A percentile compares a stretch with the other conserved stretches of the same genome.
Evolutionary conservation across 257 asterid species (phyloP).

Genomic region (Przewalskia tangutica): DNA sequence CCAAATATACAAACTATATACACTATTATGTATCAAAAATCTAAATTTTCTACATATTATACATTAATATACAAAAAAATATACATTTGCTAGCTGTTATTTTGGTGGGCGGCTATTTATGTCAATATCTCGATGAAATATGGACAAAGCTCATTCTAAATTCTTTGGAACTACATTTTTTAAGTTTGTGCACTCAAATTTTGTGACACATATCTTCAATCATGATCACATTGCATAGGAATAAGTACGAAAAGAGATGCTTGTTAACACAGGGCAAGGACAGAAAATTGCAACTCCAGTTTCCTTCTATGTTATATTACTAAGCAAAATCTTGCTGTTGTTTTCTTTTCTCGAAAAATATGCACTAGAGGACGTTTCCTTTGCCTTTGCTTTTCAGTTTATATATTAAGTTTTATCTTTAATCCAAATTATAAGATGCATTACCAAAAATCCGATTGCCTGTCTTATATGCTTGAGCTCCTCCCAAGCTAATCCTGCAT

Average conservation of each 20-base stretch:
- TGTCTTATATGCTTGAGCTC: slow-evolving; percentile 98
- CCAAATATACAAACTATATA: no score
- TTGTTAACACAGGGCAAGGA: not conserved
- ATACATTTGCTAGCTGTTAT: no score
- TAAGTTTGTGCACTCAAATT: not conserved
- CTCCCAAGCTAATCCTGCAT: slow-evolving; percentile 97
- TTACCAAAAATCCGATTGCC: slow-evolving; percentile 99
- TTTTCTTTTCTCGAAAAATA: not conserved
- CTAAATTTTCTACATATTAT: no score
- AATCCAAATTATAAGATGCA: not conserved
- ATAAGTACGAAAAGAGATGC: not conserved
- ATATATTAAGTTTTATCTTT: not conserved
- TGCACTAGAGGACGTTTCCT: not conserved
- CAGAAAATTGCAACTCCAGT: not conserved
- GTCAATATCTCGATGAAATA: not conserved
- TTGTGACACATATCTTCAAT: not conserved
- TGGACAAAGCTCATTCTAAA: not conserved
- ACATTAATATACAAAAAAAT: no score
- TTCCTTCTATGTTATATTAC: not conserved
- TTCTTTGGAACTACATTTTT: not conserved
- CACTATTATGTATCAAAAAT: no score
- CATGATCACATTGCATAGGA: not conserved
- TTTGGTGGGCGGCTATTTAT: no score
- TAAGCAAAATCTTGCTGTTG: not conserved
- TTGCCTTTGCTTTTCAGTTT: not conserved